Percentiles rank a stretch among this genome's conserved stretches.
These are phyloP conservation scores for Psophocarpus tetragonolobus DNA, from an alignment of 306 rosid genomes.

Conservation along the genomic window DNA sequence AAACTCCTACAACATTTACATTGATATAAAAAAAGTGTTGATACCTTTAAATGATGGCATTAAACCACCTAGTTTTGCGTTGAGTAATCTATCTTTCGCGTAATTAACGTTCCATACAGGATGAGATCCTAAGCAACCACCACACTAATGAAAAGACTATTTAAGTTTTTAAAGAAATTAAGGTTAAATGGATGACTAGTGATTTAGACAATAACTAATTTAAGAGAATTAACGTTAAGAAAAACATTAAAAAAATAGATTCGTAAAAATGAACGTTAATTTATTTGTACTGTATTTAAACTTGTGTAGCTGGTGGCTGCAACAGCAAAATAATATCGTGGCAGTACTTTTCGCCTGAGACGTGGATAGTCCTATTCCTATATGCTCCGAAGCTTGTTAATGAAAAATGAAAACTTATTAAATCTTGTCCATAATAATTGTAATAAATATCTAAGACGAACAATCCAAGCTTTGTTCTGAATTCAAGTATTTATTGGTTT, in stretches of 20 bases:
- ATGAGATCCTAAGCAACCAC: not conserved
- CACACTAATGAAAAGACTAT: not conserved
- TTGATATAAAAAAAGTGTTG: not conserved
- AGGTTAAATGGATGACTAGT: not conserved
- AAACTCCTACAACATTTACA: not conserved
- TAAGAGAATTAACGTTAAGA: not conserved
- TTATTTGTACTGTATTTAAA: not conserved
- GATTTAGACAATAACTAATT: not conserved
- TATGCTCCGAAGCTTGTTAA: slow-evolving; percentile 7
- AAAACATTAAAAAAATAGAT: not conserved
- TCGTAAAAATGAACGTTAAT: not conserved
- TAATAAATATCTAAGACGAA: slow-evolving; percentile 38
- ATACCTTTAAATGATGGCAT: not conserved
- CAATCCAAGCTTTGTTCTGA: slow-evolving; percentile 7
- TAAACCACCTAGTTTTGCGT: not conserved
- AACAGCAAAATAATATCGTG: slow-evolving; percentile 42
- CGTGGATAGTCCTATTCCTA: slow-evolving; percentile 32
- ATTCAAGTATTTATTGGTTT: not conserved
- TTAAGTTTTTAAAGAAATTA: not conserved
- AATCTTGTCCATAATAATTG: slow-evolving; percentile 35
- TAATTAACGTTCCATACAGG: not conserved
- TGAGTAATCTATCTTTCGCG: not conserved
- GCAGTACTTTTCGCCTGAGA: slow-evolving; percentile 58
- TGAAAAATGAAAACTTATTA: not conserved
- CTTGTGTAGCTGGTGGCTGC: slow-evolving; percentile 31